These are phyloP conservation scores for Galeopsis tetrahit DNA, from an alignment of 257 asterid species.

Conservation along the genomic window DNA sequence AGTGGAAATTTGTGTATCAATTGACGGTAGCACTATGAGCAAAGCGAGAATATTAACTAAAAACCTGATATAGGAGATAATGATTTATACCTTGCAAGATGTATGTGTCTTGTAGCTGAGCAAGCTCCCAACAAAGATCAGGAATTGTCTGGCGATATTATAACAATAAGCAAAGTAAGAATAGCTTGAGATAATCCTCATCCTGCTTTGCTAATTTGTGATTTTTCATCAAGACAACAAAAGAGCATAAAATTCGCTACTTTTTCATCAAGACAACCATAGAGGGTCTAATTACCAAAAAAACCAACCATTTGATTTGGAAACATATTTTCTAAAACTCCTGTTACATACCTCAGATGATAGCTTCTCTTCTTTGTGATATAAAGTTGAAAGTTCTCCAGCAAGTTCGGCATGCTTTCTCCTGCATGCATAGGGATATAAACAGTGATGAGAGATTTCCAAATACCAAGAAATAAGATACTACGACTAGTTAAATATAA, in stretches of 20 bases:
- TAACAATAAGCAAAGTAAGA: constrained; percentile 37
- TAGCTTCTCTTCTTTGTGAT: constrained; percentile 88
- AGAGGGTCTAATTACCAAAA: neutral
- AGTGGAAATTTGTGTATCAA: constrained; percentile 22
- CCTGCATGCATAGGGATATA: constrained; percentile 54
- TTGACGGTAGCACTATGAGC: constrained; percentile 18
- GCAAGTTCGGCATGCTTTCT: constrained; percentile 96
- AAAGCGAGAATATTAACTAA: constrained; percentile 20
- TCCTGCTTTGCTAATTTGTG: neutral
- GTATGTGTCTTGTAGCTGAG: constrained; percentile 97
- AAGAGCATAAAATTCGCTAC: neutral
- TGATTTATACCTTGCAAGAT: constrained; percentile 82
- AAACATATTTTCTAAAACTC: constrained; percentile 19
- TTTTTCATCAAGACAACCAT: constrained; percentile 6
- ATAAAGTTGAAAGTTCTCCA: constrained; percentile 84
- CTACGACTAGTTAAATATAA: constrained; percentile 16
- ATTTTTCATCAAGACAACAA: neutral
- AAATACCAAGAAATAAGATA: constrained; percentile 22
- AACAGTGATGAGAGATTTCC: constrained; percentile 20
- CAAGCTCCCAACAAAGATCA: constrained; percentile 96
- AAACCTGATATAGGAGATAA: constrained; percentile 29
- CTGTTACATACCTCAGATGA: constrained; percentile 75
- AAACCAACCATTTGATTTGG: neutral
- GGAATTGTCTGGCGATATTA: constrained; percentile 76
- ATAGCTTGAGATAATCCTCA: constrained; percentile 23